Evolutionary conservation across 352 stramenopile genomes (phyloP), one percentile per base, ranked within the genome.

Genomic region (Globisporangium spiculum): DNA sequence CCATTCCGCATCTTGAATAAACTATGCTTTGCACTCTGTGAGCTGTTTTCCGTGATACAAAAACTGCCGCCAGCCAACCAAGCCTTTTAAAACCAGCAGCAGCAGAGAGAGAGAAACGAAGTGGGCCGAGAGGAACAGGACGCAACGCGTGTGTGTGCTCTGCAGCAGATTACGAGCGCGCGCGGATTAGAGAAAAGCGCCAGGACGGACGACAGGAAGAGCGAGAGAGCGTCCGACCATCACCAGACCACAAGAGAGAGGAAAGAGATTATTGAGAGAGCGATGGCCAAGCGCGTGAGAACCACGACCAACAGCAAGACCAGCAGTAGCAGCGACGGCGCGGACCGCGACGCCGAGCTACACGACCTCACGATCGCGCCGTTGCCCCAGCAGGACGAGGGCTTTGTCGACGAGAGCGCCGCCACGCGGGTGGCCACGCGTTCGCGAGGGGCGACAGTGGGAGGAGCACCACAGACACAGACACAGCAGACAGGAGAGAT

Each of bases 201-300:
- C 41, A 60, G 14, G 41, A 36, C 41, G 16, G 10, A 38, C 54
- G 24, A 36, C 20, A 66, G 14, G 24, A 63, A 26, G 14, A 65
- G 50, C 5, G 32, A 38, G 44, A n/a, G 46, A 68, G 41, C 48
- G 48, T 3, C 4, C 61, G 66, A 6, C 12, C 12, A 59, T 20
- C 38, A 46, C 38, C 38, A 46, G 38, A 46, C 38, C 18, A 32
- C 26, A 54, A 65, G 46, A 70, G 53, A 70, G 65, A 60, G 65
- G n/a, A 9, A n/a, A 60, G 46, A 48, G 22, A 56, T 38, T 38
- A 46, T 46, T 4, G 14, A 46, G 26, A 70, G 50, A 58, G 48
- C 34, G 26, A 91, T 93, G 83, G 77, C 84, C 41, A 93, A 93
- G 74, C 84, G 84, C 69, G 63, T 93, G 14, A 78, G 84, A 71